These are phyloP conservation scores for Tephrocybe sp. DNA, from an alignment of 768 basidiomycete species.

Conservation along the genomic window DNA sequence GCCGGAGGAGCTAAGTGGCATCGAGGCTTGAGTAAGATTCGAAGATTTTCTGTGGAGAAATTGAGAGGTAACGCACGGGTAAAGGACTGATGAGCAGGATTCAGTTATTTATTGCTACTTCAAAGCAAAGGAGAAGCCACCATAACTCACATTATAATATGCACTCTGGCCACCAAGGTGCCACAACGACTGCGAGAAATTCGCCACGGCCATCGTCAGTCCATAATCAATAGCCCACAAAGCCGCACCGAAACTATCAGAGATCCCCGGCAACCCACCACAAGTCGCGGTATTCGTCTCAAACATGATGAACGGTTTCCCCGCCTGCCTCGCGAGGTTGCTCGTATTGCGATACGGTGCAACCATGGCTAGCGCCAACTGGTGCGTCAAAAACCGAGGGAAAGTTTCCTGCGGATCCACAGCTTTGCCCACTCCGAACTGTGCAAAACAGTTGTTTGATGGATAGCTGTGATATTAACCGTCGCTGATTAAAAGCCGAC, in stretches of 20 bases:
- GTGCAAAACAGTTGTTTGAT: conserved; percentile 57
- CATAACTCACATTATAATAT: conserved; percentile 62
- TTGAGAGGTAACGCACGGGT: conserved; percentile 41
- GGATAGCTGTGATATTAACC: conserved; percentile 36
- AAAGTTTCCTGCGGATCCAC: conserved; percentile 47
- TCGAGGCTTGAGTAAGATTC: no score
- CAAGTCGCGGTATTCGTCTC: conserved; percentile 72
- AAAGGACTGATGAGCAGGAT: conserved; percentile 48
- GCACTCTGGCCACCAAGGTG: conserved; percentile 68
- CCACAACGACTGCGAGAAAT: conserved; percentile 52
- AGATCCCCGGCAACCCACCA: conserved; percentile 65
- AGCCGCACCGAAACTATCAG: conserved; percentile 59
- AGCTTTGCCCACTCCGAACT: conserved; percentile 37
- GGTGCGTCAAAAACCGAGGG: conserved; percentile 57
- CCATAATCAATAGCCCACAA: conserved; percentile 67
- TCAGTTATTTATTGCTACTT: no score
- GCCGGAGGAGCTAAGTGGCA: conserved; percentile 37
- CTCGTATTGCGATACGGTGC: conserved; percentile 48
- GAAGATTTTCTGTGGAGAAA: background rate
- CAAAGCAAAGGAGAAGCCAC: no score
- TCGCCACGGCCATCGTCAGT: conserved; percentile 57
- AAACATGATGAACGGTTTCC: conserved; percentile 61
- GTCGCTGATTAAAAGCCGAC: background rate
- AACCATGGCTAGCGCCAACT: conserved; percentile 46
- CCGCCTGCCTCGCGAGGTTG: conserved; percentile 35